Evolutionary conservation across 148 eudicot species (phyloP), one percentile per base, ranked within the genome.

Genomic region (Camellia lanceoleosa): DNA sequence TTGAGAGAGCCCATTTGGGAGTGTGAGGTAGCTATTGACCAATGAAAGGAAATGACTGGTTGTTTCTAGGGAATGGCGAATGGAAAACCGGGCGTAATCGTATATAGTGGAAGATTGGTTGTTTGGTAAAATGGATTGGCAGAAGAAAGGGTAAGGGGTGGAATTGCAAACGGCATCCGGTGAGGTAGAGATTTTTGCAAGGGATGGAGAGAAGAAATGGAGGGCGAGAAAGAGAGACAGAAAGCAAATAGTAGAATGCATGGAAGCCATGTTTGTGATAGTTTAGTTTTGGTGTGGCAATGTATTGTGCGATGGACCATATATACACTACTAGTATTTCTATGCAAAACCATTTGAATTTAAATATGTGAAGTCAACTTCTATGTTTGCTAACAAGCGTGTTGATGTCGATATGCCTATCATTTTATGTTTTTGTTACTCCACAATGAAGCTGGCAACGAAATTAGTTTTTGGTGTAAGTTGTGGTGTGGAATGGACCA

Each of bases 91-190:
- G 43, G 60, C 61, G 13, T 1, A 51, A 43, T 72, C 75, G 41
- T 51, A 13, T 38, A 72, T 56, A 18, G 55, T 72, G 16, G 60
- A 59, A 0, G 75, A 51, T 30, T 20, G 13, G 75, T 72, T 72
- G 1, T 20, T 5, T 5, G 75, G 18, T 55, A 72, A 60, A n/a
- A 10, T 16, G 42, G 75, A 49, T 72, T 56, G 51, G 61, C 75
- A 72, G 75, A 72, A 72, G 60, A 56, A 72, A 19, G 75, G 61
- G 75, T 19, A 52, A 51, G 60, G 75, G 38, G 75, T 71, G 41
- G 19, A 47, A 2, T 55, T 71, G 41, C 75, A 71, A 12, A 71
- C 9, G 14, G 16, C 15, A 12, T 13, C 54, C 10, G 75, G 30
- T 8, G 73, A 16, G 60, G 30, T 4, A 42, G 55, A 46, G 30